Conservation (phyloP, 1,139 yeast species). For the Lodderomyces margitis region DNA sequence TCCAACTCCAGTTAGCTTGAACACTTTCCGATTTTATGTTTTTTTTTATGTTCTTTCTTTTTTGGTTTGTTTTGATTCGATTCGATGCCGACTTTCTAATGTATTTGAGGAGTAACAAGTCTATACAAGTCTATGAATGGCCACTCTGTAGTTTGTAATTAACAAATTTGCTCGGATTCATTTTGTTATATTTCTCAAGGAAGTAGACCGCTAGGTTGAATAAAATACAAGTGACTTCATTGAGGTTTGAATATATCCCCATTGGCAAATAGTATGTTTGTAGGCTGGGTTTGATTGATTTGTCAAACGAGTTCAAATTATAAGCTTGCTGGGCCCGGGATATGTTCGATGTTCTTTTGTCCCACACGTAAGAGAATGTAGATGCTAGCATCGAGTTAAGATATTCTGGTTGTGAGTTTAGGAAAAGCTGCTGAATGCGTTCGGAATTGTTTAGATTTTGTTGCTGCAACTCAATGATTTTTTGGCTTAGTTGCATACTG, state of each 20-base stretch:
- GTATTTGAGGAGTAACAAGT: background rate
- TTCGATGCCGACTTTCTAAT: no score
- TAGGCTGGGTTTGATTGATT: constrained; percentile 18
- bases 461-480: constrained; percentile 29
- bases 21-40: no score
- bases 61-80: no score
- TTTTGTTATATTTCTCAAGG: constrained; percentile 25
- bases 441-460: background rate
- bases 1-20: background rate
- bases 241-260: constrained; percentile 35
- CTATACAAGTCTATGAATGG: background rate
- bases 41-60: no score
- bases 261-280: constrained; percentile 37
- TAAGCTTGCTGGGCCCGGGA: constrained; percentile 13
- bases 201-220: constrained; percentile 32
- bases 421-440: constrained; percentile 21
- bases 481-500: constrained; percentile 19
- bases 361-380: constrained; percentile 38
- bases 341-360: constrained; percentile 20
- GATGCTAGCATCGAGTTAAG: constrained; percentile 27
- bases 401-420: constrained; percentile 27
- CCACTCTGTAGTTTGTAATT: constrained; percentile 24
- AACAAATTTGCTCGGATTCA: constrained; percentile 14
- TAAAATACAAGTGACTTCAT: constrained; percentile 34
- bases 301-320: constrained; percentile 9